A percentile compares a stretch with the other conserved stretches of the same genome.
These are phyloP conservation scores for Candida tunisiensis DNA, from an alignment of 1,139 yeast genomes.

Conservation along the genomic window DNA sequence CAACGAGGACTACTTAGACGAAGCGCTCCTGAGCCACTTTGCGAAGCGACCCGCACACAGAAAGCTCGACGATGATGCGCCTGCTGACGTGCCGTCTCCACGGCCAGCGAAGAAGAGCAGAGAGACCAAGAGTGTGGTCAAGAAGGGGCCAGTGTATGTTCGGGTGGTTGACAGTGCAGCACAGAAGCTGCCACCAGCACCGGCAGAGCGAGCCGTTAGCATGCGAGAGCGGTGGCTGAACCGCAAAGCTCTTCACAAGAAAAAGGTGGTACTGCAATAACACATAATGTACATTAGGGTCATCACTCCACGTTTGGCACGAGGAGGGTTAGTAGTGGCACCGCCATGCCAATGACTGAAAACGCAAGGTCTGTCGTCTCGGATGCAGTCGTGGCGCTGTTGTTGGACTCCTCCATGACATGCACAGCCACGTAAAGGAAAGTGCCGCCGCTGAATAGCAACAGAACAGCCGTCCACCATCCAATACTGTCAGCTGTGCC, in stretches of 20 bases:
- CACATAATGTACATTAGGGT: no score
- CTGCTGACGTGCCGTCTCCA: no score
- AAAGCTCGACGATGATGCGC: no score
- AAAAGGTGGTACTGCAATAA: not conserved
- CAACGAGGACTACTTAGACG: conserved; percentile 2
- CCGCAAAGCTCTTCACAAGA: not conserved
- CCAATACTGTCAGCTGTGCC: conserved; percentile 12
- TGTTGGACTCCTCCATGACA: conserved; percentile 17
- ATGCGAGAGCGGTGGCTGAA: not conserved
- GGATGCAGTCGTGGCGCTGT: conserved; percentile 1
- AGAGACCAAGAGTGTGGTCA: conserved; percentile 14
- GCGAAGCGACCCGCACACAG: not conserved
- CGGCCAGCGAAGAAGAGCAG: conserved; percentile 11
- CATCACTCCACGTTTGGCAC: conserved; percentile 13
- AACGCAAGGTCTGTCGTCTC: conserved; percentile 6
- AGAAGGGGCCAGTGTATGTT: conserved; percentile 6
- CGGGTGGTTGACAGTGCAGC: conserved; percentile 3
- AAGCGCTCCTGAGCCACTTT: conserved; percentile 1
- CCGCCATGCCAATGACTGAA: conserved; percentile 16
- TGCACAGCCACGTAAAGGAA: conserved; percentile 57
- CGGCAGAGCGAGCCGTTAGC: no score
- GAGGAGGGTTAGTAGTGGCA: conserved; percentile 16
- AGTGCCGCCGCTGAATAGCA: conserved; percentile 57
- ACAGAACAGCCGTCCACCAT: conserved; percentile 32
- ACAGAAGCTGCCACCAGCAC: conserved; percentile 6